These are phyloP conservation scores for Phycomyces blakesleeanus DNA, from an alignment of 192 early-diverging fungal genomes.

Conservation along the genomic window DNA sequence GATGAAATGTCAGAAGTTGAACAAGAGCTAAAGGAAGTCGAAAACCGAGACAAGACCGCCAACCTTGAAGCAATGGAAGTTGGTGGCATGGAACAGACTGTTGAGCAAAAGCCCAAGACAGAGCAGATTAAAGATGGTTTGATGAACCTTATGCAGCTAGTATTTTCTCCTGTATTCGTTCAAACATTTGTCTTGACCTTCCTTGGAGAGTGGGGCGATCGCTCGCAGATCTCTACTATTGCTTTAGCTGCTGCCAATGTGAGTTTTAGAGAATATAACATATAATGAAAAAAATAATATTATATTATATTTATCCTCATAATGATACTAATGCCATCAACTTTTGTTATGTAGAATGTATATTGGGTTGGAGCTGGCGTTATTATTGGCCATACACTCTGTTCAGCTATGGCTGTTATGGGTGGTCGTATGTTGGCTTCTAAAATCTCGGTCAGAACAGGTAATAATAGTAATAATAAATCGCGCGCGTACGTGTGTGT, in stretches of 20 bases:
- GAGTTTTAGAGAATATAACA: too few relatives aligned
- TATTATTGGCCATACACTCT: conserved; percentile 87
- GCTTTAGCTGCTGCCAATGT: conserved; percentile 90
- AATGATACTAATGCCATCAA: too few relatives aligned
- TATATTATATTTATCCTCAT: too few relatives aligned
- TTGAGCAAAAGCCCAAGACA: conserved; percentile 30
- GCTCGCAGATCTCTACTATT: conserved; percentile 95
- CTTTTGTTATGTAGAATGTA: conserved; percentile 66
- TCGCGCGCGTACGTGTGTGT: too few relatives aligned
- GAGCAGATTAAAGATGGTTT: conserved; percentile 47
- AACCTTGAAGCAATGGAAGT: conserved; percentile 56
- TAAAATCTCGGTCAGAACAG: conserved; percentile 82
- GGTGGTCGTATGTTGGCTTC: conserved; percentile 87
- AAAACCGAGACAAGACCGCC: conserved; percentile 52
- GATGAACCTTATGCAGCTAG: conserved; percentile 65
- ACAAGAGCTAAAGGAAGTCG: conserved; percentile 81
- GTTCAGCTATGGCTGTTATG: conserved; percentile 89
- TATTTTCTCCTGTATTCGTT: conserved; percentile 91
- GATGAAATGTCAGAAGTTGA: conserved; percentile 92
- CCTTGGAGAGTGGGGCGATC: conserved; percentile 96
- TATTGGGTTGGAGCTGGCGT: conserved; percentile 87
- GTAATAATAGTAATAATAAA: too few relatives aligned
- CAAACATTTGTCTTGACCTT: conserved; percentile 97
- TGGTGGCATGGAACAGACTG: conserved; percentile 37
- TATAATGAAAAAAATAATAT: too few relatives aligned